Conservation (phyloP, 108 stramenopile genomes). For the Fistulifera pelliculosa region DNA sequence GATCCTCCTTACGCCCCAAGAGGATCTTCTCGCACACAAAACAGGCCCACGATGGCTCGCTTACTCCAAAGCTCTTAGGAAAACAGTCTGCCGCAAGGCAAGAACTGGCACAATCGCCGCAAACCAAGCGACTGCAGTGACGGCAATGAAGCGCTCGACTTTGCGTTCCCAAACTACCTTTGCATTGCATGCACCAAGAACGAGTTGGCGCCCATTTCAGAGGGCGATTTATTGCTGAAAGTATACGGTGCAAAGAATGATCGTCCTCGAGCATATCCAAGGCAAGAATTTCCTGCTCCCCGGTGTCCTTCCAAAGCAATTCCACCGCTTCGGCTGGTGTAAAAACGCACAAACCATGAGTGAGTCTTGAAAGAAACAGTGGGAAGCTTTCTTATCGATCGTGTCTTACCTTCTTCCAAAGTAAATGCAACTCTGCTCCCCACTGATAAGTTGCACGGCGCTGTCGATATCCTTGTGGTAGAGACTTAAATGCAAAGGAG, state of each 20-base stretch:
- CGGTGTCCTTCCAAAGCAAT: slow-evolving; percentile 68
- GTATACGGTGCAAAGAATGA: slow-evolving; percentile 39
- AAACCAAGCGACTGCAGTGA: slow-evolving; percentile 70
- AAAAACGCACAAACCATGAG: background rate
- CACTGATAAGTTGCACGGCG: slow-evolving; percentile 55
- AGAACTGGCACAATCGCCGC: slow-evolving; percentile 36
- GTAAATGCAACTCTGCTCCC: slow-evolving; percentile 64
- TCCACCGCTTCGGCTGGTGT: slow-evolving; percentile 57
- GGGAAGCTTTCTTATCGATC: background rate
- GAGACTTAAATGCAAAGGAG: slow-evolving; percentile 69
- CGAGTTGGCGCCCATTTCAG: slow-evolving; percentile 49
- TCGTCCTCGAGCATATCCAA: slow-evolving; percentile 74
- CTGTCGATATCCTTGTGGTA: slow-evolving; percentile 67
- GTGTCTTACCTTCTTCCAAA: slow-evolving; percentile 61
- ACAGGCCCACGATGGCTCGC: slow-evolving; percentile 32
- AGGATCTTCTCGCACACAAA: slow-evolving; percentile 45
- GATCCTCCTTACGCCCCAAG: slow-evolving; percentile 24
- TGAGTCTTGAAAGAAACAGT: background rate
- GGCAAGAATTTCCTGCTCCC: slow-evolving; percentile 47
- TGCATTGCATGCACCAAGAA: slow-evolving; percentile 80
- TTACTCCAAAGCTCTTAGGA: slow-evolving; percentile 33
- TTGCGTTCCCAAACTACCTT: slow-evolving; percentile 35
- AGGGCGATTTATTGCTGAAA: slow-evolving; percentile 48
- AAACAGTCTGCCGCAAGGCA: slow-evolving; percentile 35
- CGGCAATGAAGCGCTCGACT: slow-evolving; percentile 52